A percentile compares a stretch with the other conserved stretches of the same genome.
phyloP scores from a whole-genome alignment of 2,329 filamentous ascomycete genomes.

The Fusarium subglutinans region DNA sequence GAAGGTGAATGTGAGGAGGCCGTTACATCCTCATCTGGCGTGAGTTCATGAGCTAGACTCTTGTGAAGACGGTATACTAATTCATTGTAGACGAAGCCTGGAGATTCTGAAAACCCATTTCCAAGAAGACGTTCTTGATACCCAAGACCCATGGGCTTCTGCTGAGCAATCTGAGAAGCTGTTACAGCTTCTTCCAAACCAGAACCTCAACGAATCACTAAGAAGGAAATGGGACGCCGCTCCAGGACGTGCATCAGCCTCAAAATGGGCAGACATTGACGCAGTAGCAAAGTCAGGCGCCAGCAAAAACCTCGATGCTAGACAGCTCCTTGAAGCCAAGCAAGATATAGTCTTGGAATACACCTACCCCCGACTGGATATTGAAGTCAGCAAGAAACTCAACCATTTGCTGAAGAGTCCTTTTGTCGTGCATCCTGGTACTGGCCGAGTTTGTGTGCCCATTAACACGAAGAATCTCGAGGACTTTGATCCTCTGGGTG shows the following conservation, averaged over 20 bases:
- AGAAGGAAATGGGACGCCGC: constrained; percentile 91
- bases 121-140: constrained; percentile 79
- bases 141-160: constrained; percentile 86
- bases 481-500: constrained; percentile 83
- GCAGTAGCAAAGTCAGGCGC: constrained; percentile 79
- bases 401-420: constrained; percentile 98
- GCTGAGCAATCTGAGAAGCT: constrained; percentile 78
- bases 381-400: constrained; percentile 95
- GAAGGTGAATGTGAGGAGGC: constrained; percentile 83
- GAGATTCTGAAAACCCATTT: constrained; percentile 88
- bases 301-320: constrained; percentile 75
- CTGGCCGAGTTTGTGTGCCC: constrained; percentile 92
- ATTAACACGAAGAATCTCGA: constrained; percentile 81
- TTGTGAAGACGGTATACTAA: constrained; percentile 21
- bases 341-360: constrained; percentile 97
- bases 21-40: constrained; percentile 88
- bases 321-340: constrained; percentile 84
- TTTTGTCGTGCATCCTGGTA: constrained; percentile 95
- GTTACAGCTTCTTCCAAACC: constrained; percentile 85
- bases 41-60: constrained; percentile 50
- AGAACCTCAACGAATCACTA: constrained; percentile 77
- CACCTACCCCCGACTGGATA: constrained; percentile 95
- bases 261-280: constrained; percentile 97
- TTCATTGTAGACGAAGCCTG: constrained; percentile 73
- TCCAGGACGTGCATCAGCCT: constrained; percentile 76